Evolutionary conservation across 345 rosid species (phyloP).

Genomic region (Corchorus olitorius): DNA sequence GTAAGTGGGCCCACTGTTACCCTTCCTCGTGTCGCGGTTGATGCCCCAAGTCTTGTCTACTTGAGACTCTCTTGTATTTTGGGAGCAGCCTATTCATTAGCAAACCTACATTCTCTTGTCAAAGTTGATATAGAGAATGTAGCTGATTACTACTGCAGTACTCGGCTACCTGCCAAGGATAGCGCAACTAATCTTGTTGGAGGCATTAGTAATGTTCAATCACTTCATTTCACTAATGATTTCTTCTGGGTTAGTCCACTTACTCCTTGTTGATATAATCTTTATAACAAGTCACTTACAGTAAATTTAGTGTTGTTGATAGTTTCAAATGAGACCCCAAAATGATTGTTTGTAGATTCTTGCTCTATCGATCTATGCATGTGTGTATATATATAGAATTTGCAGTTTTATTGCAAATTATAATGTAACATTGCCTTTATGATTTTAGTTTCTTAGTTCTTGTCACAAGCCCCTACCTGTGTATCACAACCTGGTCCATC

Average conservation of each 20-base stretch:
- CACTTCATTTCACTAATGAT: not conserved
- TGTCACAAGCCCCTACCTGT: not conserved
- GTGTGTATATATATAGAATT: no score
- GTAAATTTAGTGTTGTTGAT: not conserved
- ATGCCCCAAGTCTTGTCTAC: conserved; percentile 5
- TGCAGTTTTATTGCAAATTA: no score
- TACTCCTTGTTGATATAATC: not conserved
- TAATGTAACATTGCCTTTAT: not conserved
- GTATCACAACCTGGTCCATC: not conserved
- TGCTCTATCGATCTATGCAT: no score
- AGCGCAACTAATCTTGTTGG: not conserved
- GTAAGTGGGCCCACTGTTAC: no score
- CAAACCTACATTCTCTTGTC: not conserved
- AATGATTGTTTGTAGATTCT: not conserved
- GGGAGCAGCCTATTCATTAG: not conserved
- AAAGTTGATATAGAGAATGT: not conserved
- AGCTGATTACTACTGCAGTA: not conserved
- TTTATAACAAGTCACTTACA: no score
- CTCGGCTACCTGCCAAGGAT: no score
- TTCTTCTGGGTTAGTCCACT: not conserved
- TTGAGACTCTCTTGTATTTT: not conserved
- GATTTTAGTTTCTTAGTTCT: not conserved
- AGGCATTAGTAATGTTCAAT: not conserved
- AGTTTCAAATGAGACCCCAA: not conserved
- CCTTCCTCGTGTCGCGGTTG: not conserved